Base-by-base conservation (phyloP, 164 flowering plant genomes). In the Liriodendron chinense region DNA sequence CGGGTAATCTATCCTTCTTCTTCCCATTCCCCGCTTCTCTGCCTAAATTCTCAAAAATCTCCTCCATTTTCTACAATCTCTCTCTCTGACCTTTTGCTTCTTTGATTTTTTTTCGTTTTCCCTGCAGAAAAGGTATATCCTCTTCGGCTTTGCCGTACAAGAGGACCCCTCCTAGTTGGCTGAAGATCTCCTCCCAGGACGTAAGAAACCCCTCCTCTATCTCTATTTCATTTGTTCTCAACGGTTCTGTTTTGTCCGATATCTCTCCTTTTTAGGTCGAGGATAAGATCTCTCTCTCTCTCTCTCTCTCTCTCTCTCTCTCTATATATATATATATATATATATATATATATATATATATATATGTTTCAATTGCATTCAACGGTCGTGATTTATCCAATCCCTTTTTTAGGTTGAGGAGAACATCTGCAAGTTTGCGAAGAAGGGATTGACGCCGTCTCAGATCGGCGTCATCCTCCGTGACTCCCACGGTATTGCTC, bases 401-500 rank as follows among this genome's bases (percentile, higher is more conserved):
- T 64, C 34, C 26, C 9, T 18, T n/a, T 28, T 74, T 57, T 21
- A 86, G 90, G 87, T 87, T 16, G 90, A 85, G 74, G 90, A 87
- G 9, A 87, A 77, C 76, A 87, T 87, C 50, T 87, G 89, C 82
- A 84, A 82, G 77, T 83, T 87, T 62, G 90, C 89, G 2, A 87
- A 87, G 82, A 87, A 86, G 82, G 90, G 90, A 12, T 64, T 87
- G 70, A 84, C 89, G 6, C 89, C 89, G 1, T 87, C 89, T 10
- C 86, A 84, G 81, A 87, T 87, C 24, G 89, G 89, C 73, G 86
- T 84, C 24, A 76, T 87, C 66, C 89, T 87, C 76, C 88, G 88
- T 78, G 90, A 87, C 72, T 86, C 89, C 61, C 86, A 87, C 64
- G 89, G 90, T n/a, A 83, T 86, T 72, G 83, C 90, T 6, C 88